Conservation (phyloP, 495 filamentous ascomycete species). For the Lasiosphaeria hispida region DNA sequence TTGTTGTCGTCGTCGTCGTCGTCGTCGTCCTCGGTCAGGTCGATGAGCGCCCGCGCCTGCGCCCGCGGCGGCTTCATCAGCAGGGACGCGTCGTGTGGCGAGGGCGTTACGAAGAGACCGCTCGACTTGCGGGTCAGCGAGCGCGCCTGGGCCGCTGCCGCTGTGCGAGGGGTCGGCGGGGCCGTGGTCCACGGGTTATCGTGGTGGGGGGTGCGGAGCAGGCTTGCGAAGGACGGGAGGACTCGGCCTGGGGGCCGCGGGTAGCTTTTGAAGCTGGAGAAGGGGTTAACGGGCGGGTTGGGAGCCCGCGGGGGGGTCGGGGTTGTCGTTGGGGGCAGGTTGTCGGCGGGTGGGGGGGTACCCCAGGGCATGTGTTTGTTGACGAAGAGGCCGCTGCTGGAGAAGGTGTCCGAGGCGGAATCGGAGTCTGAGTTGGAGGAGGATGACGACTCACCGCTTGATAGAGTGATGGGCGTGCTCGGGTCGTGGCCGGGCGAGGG, state of each 20-base stretch:
- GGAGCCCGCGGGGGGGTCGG: neutral
- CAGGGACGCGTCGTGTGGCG: too few relatives aligned
- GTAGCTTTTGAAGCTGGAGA: neutral
- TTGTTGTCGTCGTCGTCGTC: neutral
- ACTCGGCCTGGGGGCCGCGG: too few relatives aligned
- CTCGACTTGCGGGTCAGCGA: neutral
- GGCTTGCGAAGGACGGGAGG: too few relatives aligned
- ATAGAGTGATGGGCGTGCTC: too few relatives aligned
- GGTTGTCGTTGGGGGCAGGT: too few relatives aligned
- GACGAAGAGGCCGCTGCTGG: neutral
- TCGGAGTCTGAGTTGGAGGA: slow-evolving; percentile 5
- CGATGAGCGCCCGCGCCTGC: neutral
- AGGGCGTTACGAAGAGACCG: slow-evolving; percentile 15
- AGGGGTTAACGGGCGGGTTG: neutral
- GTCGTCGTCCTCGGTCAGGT: neutral
- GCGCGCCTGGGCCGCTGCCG: neutral
- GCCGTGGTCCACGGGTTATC: neutral
- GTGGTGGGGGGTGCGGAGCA: too few relatives aligned
- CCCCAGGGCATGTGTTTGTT: neutral
- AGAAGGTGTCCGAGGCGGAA: neutral
- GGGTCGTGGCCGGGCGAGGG: too few relatives aligned
- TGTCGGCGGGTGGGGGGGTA: too few relatives aligned
- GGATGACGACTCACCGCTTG: too few relatives aligned
- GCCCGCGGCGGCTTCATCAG: too few relatives aligned
- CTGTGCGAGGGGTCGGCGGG: neutral